phyloP scores from a whole-genome alignment of 2,329 filamentous ascomycete genomes.

The Phaeosphaeria sp. region DNA sequence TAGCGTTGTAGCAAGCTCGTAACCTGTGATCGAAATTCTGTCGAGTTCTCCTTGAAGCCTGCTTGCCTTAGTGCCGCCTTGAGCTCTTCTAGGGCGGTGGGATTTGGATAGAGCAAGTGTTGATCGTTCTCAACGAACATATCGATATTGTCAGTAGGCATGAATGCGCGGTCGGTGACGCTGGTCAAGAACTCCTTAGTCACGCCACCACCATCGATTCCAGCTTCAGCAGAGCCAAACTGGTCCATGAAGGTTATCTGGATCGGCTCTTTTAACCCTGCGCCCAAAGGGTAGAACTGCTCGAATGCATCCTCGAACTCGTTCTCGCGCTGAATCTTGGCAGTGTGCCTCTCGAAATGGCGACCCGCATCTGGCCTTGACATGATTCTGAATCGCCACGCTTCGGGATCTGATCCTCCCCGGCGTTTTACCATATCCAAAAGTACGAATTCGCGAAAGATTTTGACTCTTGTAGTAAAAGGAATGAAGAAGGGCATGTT shows the following conservation, averaged over 20 bases:
- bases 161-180: constrained; percentile 85
- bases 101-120: constrained; percentile 88
- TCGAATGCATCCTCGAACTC: constrained; percentile 87
- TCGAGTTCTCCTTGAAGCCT: constrained; percentile 61
- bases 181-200: constrained; percentile 96
- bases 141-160: constrained; percentile 58
- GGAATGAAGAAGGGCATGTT: constrained; percentile 98
- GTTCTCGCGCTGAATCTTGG: constrained; percentile 77
- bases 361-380: constrained; percentile 38
- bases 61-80: constrained; percentile 63
- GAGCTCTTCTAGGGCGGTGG: constrained; percentile 74
- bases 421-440: constrained; percentile 79
- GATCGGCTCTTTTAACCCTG: constrained; percentile 90
- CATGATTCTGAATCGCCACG: constrained; percentile 70
- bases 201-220: constrained; percentile 95
- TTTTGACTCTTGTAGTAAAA: constrained; percentile 87
- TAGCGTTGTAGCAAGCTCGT: constrained; percentile 73
- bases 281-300: constrained; percentile 81
- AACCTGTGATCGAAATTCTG: constrained; percentile 65
- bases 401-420: constrained; percentile 74
- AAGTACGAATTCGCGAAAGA: constrained; percentile 91
- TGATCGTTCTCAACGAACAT: constrained; percentile 86
- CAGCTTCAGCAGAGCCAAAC: constrained; percentile 85
- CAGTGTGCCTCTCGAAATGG: constrained; percentile 65
- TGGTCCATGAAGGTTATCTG: constrained; percentile 96